Evolutionary conservation across 2,329 filamentous ascomycete species (phyloP).

Genomic region (Colletotrichum lindemuthianum): DNA sequence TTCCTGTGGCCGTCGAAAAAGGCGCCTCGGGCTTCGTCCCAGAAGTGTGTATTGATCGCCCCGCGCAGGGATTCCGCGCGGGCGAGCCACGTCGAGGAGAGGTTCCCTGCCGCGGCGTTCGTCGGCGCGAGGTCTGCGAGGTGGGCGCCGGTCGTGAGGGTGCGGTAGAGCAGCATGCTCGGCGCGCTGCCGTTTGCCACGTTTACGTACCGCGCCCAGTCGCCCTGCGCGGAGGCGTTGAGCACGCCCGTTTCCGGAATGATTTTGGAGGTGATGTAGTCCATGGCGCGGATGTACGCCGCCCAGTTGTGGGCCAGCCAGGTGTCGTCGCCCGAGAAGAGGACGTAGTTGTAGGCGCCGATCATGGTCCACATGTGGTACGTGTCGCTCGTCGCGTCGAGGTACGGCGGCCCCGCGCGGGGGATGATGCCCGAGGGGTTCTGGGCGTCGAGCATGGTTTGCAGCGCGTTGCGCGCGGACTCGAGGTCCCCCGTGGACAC

Average conservation of each 20-base stretch:
- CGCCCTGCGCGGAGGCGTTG: slow-evolving; percentile 59
- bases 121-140: slow-evolving; percentile 58
- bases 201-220: slow-evolving; percentile 63
- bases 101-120: slow-evolving; percentile 42
- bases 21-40: slow-evolving; percentile 57
- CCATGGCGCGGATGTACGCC: slow-evolving; percentile 44
- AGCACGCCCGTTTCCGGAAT: slow-evolving; percentile 43
- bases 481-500: slow-evolving; percentile 64
- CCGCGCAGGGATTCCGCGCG: slow-evolving; percentile 52
- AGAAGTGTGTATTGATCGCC: slow-evolving; percentile 59
- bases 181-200: slow-evolving; percentile 54
- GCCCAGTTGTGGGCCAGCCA: slow-evolving; percentile 43
- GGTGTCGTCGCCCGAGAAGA: slow-evolving; percentile 50
- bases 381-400: slow-evolving; percentile 46
- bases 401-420: slow-evolving; percentile 58
- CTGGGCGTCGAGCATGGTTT: slow-evolving; percentile 57
- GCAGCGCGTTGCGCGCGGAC: slow-evolving; percentile 59
- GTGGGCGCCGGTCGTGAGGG: slow-evolving; percentile 60
- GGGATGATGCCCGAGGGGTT: slow-evolving; percentile 57
- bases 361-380: slow-evolving; percentile 58
- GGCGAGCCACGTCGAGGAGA: slow-evolving; percentile 52
- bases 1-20: slow-evolving; percentile 64
- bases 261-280: slow-evolving; percentile 41
- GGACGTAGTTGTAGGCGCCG: slow-evolving; percentile 64
- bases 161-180: slow-evolving; percentile 64